A percentile compares a stretch with the other conserved stretches of the same genome.
Evolutionary conservation across 106 monocot genomes (phyloP).

Genomic region (Phalaenopsis equestris): DNA sequence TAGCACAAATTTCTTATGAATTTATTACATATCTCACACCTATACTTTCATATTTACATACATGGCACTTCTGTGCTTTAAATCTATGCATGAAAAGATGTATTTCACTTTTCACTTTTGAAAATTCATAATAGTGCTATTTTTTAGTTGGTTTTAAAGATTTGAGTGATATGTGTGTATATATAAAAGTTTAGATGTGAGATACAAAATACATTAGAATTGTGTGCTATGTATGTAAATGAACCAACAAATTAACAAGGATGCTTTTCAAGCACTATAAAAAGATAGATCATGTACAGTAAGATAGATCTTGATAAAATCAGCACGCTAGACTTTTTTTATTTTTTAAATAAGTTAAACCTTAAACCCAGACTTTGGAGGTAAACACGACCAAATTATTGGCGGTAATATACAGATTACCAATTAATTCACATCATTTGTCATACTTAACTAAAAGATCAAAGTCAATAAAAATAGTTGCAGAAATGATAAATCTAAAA

Average conservation of each 20-base stretch:
- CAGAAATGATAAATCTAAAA: not conserved
- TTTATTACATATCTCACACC: too few species aligned
- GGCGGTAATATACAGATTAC: not conserved
- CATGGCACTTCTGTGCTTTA: too few species aligned
- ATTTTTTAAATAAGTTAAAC: not conserved
- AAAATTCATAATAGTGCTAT: too few species aligned
- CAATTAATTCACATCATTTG: not conserved
- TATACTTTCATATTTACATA: too few species aligned
- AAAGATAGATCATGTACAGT: not conserved
- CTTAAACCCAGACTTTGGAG: not conserved
- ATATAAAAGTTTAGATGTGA: too few species aligned
- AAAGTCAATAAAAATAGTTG: not conserved
- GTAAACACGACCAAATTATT: not conserved
- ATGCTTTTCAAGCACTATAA: not conserved
- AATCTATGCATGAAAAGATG: too few species aligned
- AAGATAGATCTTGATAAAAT: not conserved
- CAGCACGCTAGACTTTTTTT: not conserved
- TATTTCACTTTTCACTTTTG: too few species aligned
- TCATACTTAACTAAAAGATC: not conserved
- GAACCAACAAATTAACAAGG: not conserved
- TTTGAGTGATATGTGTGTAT: too few species aligned
- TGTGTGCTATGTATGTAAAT: too few species aligned
- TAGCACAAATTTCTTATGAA: too few species aligned
- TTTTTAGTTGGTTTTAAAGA: too few species aligned
- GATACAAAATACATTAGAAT: too few species aligned